Percentiles rank a stretch among this genome's conserved stretches.
phyloP scores from a whole-genome alignment of 1,139 yeast genomes.

The Sporopachydermia cereana region DNA sequence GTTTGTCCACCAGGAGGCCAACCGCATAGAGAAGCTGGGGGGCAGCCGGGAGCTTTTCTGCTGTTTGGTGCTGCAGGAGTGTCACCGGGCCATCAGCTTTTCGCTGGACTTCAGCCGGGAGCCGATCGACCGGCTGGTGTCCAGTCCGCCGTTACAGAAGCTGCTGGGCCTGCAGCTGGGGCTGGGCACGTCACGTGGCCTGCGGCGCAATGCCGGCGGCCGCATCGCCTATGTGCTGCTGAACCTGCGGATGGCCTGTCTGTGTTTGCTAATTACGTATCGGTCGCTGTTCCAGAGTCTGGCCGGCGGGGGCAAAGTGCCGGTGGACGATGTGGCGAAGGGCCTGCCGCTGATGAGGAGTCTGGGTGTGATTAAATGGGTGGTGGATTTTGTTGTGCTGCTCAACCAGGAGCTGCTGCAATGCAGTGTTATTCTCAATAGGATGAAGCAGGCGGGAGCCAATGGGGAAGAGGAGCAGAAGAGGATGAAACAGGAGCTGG shows the following conservation, averaged over 20 bases:
- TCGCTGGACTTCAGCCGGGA: slow-evolving; percentile 50
- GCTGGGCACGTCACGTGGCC: slow-evolving; percentile 43
- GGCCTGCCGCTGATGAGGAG: slow-evolving; percentile 30
- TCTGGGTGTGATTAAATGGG: slow-evolving; percentile 70
- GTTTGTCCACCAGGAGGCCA: slow-evolving; percentile 25
- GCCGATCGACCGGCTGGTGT: slow-evolving; percentile 57
- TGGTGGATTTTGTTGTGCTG: slow-evolving; percentile 55
- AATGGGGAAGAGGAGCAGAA: neutral
- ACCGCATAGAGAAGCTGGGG: slow-evolving; percentile 15
- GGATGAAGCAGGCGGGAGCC: neutral
- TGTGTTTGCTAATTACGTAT: slow-evolving; percentile 55
- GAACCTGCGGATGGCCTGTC: slow-evolving; percentile 58
- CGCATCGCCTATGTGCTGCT: slow-evolving; percentile 58
- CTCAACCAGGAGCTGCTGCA: slow-evolving; percentile 50
- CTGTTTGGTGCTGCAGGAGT: slow-evolving; percentile 42
- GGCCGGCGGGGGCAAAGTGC: slow-evolving; percentile 9
- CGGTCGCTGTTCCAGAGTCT: slow-evolving; percentile 5
- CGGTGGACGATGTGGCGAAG: slow-evolving; percentile 15
- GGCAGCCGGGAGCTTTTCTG: slow-evolving; percentile 27
- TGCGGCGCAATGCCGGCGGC: slow-evolving; percentile 38
- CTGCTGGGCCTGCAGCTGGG: slow-evolving; percentile 52
- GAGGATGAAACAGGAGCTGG: slow-evolving; percentile 6
- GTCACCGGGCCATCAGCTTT: slow-evolving; percentile 59
- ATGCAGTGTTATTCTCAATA: neutral
- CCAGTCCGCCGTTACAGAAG: slow-evolving; percentile 64